These are phyloP conservation scores for Fusarium solani-melongenae DNA, from an alignment of 2,329 filamentous ascomycete genomes.

Conservation along the genomic window DNA sequence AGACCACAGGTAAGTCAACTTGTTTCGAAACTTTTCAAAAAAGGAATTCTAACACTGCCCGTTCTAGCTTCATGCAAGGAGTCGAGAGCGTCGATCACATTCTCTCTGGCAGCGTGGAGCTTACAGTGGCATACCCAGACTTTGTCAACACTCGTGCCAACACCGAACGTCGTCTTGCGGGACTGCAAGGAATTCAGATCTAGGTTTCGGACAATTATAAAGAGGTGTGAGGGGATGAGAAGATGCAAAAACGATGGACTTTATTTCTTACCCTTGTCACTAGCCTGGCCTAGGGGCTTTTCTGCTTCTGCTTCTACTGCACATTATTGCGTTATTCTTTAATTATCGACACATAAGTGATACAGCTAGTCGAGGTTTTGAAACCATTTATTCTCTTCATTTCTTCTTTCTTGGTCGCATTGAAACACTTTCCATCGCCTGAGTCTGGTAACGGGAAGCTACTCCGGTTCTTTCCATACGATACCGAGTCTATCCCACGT, in stretches of 20 bases:
- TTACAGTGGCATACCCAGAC: slow-evolving; percentile 96
- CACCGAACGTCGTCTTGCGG: slow-evolving; percentile 51
- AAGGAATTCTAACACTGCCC: neutral
- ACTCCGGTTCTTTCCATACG: neutral
- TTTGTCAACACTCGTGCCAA: slow-evolving; percentile 87
- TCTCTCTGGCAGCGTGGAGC: slow-evolving; percentile 79
- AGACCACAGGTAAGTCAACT: slow-evolving; percentile 78
- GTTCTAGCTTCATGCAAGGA: slow-evolving; percentile 78
- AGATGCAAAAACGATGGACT: neutral
- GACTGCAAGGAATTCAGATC: neutral
- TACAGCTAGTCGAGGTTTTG: neutral
- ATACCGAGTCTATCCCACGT: neutral
- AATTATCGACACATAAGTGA: too few species aligned
- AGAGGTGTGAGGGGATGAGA: neutral
- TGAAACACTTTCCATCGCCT: neutral
- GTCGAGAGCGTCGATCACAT: slow-evolving; percentile 94
- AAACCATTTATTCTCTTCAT: neutral
- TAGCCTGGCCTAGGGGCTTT: neutral
- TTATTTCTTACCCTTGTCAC: neutral
- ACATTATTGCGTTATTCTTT: neutral
- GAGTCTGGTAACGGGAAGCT: neutral
- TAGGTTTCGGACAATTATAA: neutral
- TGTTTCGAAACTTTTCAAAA: neutral
- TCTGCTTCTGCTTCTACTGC: neutral
- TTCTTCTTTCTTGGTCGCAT: neutral